Base-by-base conservation (phyloP, 2,329 filamentous ascomycete species). In the Fonsecaea pugnacius region DNA sequence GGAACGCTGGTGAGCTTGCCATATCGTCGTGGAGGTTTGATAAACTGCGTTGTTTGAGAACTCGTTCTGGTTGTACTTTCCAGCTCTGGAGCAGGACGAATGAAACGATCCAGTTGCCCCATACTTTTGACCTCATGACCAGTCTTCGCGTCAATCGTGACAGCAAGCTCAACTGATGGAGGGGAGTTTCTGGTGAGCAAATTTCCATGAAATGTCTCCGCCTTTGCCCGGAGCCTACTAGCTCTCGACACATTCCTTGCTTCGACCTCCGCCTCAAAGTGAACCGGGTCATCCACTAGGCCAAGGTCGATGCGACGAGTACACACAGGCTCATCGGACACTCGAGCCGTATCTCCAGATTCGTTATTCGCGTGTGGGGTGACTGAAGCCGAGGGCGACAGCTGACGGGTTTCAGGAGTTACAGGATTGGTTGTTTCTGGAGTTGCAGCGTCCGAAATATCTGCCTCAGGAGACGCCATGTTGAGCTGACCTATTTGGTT, bases 1-100 rank as follows among this genome's bases (percentile, higher is more conserved):
- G 83, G 72, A 0, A 88, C 83, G 0, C 89, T 88, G 14, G 85
- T 84, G 14, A 96, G 78, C 60, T 86, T 85, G 7, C 90, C 92
- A 1, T 92, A 81, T 2, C 78, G 69, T 67, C 74, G 75, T 24
- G 73, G 73, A 21, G 78, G 74, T 64, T 77, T 76, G 48, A 72
- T 62, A 18, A 77, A 77, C 10, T 70, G 64, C 14, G 32, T 64
- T 52, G 67, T 46, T 58, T 40, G 14, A 33, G 63, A 69, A 33
- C 27, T 58, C 30, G 51, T 65, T 58, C 36, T 61, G 58, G 51
- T 62, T 60, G 55, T 38, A 24, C 18, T 64, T 57, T 32, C 51
- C 12, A 58, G 46, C 40, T 57, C 55, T 38, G n/a, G 63, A 61
- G n/a, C 16, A 56, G 27, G 58, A 50, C 38, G 68, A 14, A 70